phyloP scores from a whole-genome alignment of 1,284 basidiomycete genomes.

The Papiliotrema fonsecae region DNA sequence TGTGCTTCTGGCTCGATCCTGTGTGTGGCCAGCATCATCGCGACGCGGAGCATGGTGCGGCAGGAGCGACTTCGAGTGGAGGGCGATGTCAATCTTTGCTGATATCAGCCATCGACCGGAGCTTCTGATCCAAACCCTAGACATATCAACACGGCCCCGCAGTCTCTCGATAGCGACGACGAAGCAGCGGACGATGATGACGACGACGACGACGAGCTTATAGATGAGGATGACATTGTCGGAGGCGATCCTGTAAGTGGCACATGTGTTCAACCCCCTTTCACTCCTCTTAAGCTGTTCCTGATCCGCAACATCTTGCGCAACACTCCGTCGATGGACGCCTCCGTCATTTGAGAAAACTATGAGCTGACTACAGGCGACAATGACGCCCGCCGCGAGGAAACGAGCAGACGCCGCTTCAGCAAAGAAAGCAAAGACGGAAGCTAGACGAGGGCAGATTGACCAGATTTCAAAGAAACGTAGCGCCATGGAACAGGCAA shows the following conservation, averaged over 20 bases:
- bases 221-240: constrained; percentile 33
- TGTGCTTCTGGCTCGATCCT: background rate
- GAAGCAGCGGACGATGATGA: constrained; percentile 18
- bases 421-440: constrained; percentile 36
- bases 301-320: constrained; percentile 1
- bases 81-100: background rate
- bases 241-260: constrained; percentile 20
- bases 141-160: constrained; percentile 40
- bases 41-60: too few species aligned
- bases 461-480: constrained; percentile 41
- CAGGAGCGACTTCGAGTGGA: background rate
- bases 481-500: constrained; percentile 42
- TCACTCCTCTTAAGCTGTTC: background rate
- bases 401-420: constrained; percentile 26
- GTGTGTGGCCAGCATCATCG: too few species aligned
- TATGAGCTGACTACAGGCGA: constrained; percentile 6
- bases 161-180: constrained; percentile 21
- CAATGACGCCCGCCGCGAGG: constrained; percentile 30
- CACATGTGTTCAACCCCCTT: too few species aligned
- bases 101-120: constrained; percentile 30
- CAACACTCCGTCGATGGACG: too few species aligned
- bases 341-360: too few species aligned
- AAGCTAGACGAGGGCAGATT: constrained; percentile 39
- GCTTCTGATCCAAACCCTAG: constrained; percentile 31
- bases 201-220: constrained; percentile 32